A percentile compares a stretch with the other conserved stretches of the same genome.
These are phyloP conservation scores for Arctium lappa DNA, from an alignment of 129 eudicot genomes.

Conservation along the genomic window DNA sequence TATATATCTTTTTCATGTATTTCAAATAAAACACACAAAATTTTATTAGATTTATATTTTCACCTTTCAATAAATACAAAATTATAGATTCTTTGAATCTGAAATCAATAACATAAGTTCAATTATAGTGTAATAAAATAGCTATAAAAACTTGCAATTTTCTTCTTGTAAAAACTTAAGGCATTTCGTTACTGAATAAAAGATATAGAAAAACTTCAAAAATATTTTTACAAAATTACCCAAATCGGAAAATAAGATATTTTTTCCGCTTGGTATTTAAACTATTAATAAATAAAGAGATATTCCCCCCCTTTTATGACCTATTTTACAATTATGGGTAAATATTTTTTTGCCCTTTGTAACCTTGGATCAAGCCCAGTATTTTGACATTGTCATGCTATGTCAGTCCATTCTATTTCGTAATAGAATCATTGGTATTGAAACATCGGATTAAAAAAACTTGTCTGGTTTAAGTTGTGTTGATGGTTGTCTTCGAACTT, in stretches of 20 bases:
- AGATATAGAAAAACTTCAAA: slow-evolving; percentile 16
- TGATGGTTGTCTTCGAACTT: slow-evolving; percentile 45
- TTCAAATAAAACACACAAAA: not conserved
- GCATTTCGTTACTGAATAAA: not conserved
- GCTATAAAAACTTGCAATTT: not conserved
- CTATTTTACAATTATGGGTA: slow-evolving; percentile 30
- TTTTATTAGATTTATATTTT: not conserved
- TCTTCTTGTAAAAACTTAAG: not conserved
- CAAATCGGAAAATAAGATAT: slow-evolving; percentile 11
- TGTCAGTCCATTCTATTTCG: not conserved
- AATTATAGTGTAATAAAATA: not conserved
- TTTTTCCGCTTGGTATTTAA: slow-evolving; percentile 9
- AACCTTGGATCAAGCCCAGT: slow-evolving; percentile 5
- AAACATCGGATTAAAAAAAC: slow-evolving; percentile 40
- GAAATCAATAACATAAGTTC: not conserved
- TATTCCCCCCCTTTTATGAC: slow-evolving; percentile 19
- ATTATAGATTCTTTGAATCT: not conserved
- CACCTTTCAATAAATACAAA: not conserved
- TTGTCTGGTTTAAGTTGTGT: slow-evolving; percentile 29
- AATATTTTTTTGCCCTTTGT: not conserved
- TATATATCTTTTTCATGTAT: not conserved
- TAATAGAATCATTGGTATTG: slow-evolving; percentile 31
- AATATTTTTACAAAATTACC: slow-evolving; percentile 23
- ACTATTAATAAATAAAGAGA: slow-evolving; percentile 20
- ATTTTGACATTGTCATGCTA: slow-evolving; percentile 17